Evolutionary conservation across 345 rosid genomes (phyloP).

Genomic region (Citrus hindsii): DNA sequence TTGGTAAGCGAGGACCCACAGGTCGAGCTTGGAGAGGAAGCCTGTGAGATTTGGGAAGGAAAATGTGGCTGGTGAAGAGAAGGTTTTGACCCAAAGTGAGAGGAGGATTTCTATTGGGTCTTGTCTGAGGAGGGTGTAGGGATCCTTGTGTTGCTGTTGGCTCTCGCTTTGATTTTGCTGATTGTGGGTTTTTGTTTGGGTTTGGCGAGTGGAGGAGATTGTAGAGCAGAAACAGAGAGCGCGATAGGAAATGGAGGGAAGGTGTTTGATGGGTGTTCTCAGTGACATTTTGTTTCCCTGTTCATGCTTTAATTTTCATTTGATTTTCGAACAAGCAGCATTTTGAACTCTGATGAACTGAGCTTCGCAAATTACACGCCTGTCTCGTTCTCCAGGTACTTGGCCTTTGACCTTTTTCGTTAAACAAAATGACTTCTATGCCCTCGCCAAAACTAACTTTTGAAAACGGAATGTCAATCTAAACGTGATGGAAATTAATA

Average conservation of each 20-base stretch:
- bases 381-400: background rate
- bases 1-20: conserved; percentile 93
- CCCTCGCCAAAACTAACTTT: too few species aligned
- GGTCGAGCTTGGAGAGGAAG: conserved; percentile 82
- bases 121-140: conserved; percentile 62
- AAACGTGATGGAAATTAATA: too few species aligned
- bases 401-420: too few species aligned
- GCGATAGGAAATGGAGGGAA: conserved; percentile 23
- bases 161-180: background rate
- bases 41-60: conserved; percentile 75
- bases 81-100: conserved; percentile 90
- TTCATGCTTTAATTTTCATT: background rate
- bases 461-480: too few species aligned
- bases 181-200: background rate
- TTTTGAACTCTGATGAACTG: too few species aligned
- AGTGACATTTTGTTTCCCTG: conserved; percentile 22
- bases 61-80: conserved; percentile 54
- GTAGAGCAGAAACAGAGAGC: conserved; percentile 27
- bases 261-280: conserved; percentile 66
- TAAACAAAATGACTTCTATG: background rate
- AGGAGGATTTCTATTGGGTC: conserved; percentile 80
- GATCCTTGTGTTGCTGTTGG: conserved; percentile 33
- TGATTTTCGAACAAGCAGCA: background rate
- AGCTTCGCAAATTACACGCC: background rate
- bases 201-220: conserved; percentile 15